Evolutionary conservation across 768 basidiomycete genomes (phyloP), one percentile per base, ranked within the genome.

Genomic region (Phanerochaete carnosa): DNA sequence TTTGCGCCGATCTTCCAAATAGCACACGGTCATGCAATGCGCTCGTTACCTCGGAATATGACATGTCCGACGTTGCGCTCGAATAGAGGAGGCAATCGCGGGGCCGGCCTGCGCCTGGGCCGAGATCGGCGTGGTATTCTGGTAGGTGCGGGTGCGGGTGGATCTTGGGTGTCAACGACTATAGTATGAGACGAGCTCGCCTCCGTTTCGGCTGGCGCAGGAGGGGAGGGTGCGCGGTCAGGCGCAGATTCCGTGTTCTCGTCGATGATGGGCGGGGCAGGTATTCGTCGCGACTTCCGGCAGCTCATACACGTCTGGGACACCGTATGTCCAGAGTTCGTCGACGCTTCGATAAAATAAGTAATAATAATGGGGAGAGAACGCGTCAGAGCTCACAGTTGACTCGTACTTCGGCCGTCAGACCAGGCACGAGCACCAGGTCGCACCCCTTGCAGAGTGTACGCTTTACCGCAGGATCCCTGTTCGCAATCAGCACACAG

Each of bases 391-490:
- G n/a, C 85, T 29, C 58, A 90, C 93, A 72, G 74, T 85, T 85
- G 8, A 90, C 73, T 2, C 92, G 84, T 25, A 91, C 80, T 0
- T 77, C 78, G 0, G 84, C 82, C 0, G 89, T 87, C 0, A 81
- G 63, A 13, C 93, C 93, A 0, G 91, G 87, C 1, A 93, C 65
- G 3, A 94, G 76, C 8, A 87, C 78, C 0, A 77, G 70, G 58
- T 82, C 78, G 67, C 93, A 95, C 1, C 77, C 77, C 69, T 82
- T 85, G 74, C 93, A 95, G 7, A 94, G 66, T 1, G 87, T 84
- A 12, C 93, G 86, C 70, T 95, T 95, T n/a, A 95, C 80, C 0
- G 82, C 76, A 0, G 93, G 92, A 69, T 95, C 93, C 66, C 93
- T 94, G 64, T 46, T 1, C 12, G 2, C 5, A 6, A 28, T 30